Percentiles rank a stretch among this genome's conserved stretches.
Evolutionary conservation across 345 rosid genomes (phyloP).

Genomic region (Gossypium ekmanianum): DNA sequence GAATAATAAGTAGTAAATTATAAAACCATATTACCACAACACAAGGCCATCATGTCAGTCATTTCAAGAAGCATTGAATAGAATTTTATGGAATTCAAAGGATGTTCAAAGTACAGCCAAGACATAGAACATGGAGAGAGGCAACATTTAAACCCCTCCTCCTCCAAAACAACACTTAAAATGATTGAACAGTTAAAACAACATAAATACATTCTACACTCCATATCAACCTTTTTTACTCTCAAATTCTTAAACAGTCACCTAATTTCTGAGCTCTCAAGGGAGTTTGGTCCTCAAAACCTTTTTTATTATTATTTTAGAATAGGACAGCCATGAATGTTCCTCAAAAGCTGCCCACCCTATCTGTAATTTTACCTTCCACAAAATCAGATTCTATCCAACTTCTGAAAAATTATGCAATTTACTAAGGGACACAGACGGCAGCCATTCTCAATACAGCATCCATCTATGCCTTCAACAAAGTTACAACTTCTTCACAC

Average conservation of each 20-base stretch:
- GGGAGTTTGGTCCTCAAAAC: not conserved
- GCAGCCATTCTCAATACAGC: not conserved
- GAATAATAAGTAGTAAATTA: too few species aligned
- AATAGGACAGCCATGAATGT: not conserved
- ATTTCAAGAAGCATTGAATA: not conserved
- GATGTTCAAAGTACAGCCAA: not conserved
- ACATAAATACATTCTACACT: slow-evolving; percentile 7
- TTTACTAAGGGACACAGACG: not conserved
- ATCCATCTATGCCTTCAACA: slow-evolving; percentile 1
- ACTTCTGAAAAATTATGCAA: not conserved
- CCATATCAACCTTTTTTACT: not conserved
- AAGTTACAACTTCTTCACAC: not conserved
- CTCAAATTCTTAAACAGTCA: not conserved
- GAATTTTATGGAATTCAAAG: not conserved
- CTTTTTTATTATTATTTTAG: not conserved
- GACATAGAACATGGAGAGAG: not conserved
- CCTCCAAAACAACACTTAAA: not conserved
- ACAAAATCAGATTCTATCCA: not conserved
- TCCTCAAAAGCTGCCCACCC: not conserved
- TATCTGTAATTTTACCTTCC: slow-evolving; percentile 1
- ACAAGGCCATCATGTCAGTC: too few species aligned
- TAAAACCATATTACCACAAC: too few species aligned
- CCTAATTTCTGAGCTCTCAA: not conserved
- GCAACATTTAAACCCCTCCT: not conserved
- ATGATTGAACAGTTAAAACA: not conserved